A percentile compares a stretch with the other conserved stretches of the same genome.
Conservation (phyloP, 345 rosid genomes). For the Mangifera indica region DNA sequence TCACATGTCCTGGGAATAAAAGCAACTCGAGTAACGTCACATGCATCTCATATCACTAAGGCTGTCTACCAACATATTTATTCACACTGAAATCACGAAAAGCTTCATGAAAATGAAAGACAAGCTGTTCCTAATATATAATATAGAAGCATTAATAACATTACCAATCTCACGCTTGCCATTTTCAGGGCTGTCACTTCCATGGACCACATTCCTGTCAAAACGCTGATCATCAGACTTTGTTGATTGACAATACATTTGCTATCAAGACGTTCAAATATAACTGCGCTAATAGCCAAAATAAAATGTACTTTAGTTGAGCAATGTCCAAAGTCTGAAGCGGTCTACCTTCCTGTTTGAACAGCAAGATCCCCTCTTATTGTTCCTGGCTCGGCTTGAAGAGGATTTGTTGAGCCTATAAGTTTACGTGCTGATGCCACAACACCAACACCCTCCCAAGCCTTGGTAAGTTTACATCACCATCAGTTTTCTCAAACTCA, state of each 20-base stretch:
- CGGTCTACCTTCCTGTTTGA: conserved; percentile 89
- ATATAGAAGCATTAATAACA: conserved; percentile 4
- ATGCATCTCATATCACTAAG: no score
- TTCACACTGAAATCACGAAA: background rate
- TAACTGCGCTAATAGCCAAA: background rate
- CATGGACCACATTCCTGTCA: conserved; percentile 89
- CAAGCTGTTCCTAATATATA: background rate
- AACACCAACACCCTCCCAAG: conserved; percentile 96
- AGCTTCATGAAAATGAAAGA: background rate
- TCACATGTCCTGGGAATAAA: no score
- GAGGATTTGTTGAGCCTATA: conserved; percentile 93
- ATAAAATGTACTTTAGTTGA: conserved; percentile 3
- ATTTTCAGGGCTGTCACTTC: conserved; percentile 96
- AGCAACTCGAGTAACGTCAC: no score
- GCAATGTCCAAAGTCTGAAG: conserved; percentile 13
- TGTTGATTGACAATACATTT: background rate
- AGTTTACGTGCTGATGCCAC: conserved; percentile 94
- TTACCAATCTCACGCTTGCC: conserved; percentile 90
- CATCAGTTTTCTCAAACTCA: conserved; percentile 9
- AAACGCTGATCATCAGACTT: conserved; percentile 24
- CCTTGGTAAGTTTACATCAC: conserved; percentile 41
- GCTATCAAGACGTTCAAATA: background rate
- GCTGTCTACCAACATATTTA: background rate
- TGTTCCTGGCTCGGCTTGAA: conserved; percentile 97
- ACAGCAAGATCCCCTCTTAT: conserved; percentile 95